A percentile compares a stretch with the other conserved stretches of the same genome.
Conservation (phyloP, 306 rosid species). For the Dryas octopetala region DNA sequence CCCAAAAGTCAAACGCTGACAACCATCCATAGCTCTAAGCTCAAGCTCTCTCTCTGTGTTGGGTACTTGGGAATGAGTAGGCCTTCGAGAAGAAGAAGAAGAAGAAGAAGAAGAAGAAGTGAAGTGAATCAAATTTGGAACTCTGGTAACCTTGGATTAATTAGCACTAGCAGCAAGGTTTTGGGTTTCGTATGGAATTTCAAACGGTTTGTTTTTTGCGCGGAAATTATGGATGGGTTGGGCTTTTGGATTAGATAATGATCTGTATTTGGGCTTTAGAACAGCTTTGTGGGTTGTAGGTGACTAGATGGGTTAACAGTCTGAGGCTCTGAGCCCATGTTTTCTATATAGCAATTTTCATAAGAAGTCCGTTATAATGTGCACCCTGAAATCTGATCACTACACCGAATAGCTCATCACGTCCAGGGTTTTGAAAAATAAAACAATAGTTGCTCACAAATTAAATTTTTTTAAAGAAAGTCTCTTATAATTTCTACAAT, state of each 20-base stretch:
- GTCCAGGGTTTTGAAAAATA: too few species aligned
- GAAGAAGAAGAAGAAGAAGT: not conserved
- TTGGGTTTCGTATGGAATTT: not conserved
- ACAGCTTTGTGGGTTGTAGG: too few species aligned
- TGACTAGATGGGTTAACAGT: too few species aligned
- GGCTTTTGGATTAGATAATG: not conserved
- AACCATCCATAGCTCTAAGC: not conserved
- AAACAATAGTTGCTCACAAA: too few species aligned
- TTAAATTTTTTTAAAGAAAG: too few species aligned
- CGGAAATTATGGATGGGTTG: constrained; percentile 6
- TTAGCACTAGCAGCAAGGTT: not conserved
- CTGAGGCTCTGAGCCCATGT: too few species aligned
- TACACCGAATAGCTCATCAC: too few species aligned
- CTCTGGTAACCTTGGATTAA: not conserved
- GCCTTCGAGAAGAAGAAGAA: not conserved
- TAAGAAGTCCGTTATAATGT: too few species aligned
- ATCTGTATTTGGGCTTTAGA: not conserved
- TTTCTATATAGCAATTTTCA: too few species aligned
- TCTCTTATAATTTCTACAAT: too few species aligned
- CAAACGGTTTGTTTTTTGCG: constrained; percentile 9
- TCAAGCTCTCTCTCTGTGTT: not conserved
- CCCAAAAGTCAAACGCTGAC: constrained; percentile 44
- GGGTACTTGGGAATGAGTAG: not conserved
- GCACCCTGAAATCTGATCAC: too few species aligned
- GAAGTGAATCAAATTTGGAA: not conserved